These are phyloP conservation scores for Cystobasidiaceae sp. DNA, from an alignment of 1,284 basidiomycete genomes.

Conservation along the genomic window DNA sequence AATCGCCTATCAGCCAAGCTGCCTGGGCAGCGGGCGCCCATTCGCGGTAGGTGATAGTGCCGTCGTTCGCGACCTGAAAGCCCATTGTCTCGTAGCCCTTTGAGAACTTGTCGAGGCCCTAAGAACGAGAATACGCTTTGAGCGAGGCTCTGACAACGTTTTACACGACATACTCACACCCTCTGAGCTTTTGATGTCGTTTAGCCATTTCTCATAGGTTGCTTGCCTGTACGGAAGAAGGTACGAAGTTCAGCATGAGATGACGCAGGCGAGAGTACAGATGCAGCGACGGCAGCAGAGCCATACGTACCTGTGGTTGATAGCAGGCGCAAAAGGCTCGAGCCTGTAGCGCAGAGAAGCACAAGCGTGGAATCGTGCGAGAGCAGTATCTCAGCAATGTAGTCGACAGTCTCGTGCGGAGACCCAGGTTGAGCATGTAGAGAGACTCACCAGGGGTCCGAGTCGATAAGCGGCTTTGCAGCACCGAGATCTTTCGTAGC, in stretches of 20 bases:
- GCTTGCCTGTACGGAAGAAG: conserved; percentile 55
- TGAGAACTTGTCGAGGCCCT: conserved; percentile 79
- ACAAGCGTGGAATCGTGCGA: neutral
- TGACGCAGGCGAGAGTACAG: neutral
- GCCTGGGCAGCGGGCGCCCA: conserved; percentile 88
- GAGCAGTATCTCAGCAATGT: neutral
- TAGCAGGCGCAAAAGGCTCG: conserved; percentile 64
- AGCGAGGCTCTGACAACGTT: neutral
- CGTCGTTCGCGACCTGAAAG: conserved; percentile 64
- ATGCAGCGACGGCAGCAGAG: neutral
- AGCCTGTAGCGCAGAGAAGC: conserved; percentile 51
- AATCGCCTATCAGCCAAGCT: conserved; percentile 86
- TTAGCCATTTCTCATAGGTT: conserved; percentile 66
- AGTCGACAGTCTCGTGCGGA: neutral
- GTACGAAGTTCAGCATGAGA: neutral
- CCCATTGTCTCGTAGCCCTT: conserved; percentile 83
- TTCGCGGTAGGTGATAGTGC: conserved; percentile 77
- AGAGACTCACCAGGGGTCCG: conserved; percentile 24
- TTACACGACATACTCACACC: conserved; percentile 48
- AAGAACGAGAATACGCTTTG: conserved; percentile 35
- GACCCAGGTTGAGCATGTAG: neutral
- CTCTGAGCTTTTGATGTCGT: conserved; percentile 66
- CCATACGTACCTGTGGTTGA: conserved; percentile 51
- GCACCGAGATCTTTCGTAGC: conserved; percentile 19
- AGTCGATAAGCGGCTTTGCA: conserved; percentile 28